A percentile compares a stretch with the other conserved stretches of the same genome.
Conservation (phyloP, 371 early-diverging fungal species). For the Mortierella sp. region DNA sequence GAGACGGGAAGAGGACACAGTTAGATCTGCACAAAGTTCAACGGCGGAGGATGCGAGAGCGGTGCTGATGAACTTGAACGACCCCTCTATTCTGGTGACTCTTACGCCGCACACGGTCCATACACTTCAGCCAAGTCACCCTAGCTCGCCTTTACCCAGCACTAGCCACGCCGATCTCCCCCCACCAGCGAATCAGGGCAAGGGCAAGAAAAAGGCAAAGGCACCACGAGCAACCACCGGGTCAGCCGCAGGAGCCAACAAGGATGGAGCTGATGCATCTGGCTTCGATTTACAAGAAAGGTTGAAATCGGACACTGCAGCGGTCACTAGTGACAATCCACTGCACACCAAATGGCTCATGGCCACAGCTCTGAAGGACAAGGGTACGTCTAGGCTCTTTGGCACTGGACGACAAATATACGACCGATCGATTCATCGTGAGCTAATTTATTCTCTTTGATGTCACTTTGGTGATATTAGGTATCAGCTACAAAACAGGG, state of each 20-base stretch:
- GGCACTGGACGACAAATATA: not conserved
- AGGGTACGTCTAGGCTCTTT: constrained; percentile 24
- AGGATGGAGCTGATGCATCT: not conserved
- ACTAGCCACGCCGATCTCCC: not conserved
- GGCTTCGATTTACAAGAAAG: not conserved
- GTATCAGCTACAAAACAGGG: constrained; percentile 46
- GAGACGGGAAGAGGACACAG: not conserved
- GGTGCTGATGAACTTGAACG: constrained; percentile 27
- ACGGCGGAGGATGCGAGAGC: constrained; percentile 6
- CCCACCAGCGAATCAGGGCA: not conserved
- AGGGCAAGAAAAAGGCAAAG: not conserved
- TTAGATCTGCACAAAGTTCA: not conserved
- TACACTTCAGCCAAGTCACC: constrained; percentile 3
- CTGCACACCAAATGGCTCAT: constrained; percentile 58
- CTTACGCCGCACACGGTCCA: constrained; percentile 23
- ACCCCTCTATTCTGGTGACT: constrained; percentile 41
- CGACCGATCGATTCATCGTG: not conserved
- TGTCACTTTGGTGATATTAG: not conserved
- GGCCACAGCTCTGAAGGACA: constrained; percentile 57
- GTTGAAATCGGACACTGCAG: constrained; percentile 2
- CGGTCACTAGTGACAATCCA: constrained; percentile 42
- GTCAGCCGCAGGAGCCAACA: not conserved
- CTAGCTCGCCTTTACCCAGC: not conserved
- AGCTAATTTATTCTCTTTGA: not conserved
- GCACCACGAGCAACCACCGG: not conserved